These are phyloP conservation scores for Coffea canephora DNA, from an alignment of 257 asterid genomes.

Conservation along the genomic window DNA sequence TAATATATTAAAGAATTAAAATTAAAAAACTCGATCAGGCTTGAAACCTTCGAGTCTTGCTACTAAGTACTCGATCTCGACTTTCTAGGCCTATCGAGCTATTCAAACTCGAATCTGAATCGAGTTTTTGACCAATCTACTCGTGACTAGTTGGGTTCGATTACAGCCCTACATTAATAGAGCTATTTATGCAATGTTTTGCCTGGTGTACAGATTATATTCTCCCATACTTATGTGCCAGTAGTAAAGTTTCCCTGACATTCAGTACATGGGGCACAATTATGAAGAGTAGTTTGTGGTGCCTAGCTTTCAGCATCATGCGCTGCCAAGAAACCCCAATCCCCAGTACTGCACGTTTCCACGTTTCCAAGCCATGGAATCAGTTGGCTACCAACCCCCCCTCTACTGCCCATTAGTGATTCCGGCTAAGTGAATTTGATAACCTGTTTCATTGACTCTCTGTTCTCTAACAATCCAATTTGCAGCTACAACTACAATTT, in stretches of 20 bases:
- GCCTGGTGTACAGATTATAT: too few relatives aligned
- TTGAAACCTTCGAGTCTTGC: too few relatives aligned
- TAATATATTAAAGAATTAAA: too few relatives aligned
- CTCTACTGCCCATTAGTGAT: not conserved
- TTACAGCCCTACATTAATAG: too few relatives aligned
- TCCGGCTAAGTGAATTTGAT: slow-evolving; percentile 11
- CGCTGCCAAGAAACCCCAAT: slow-evolving; percentile 2
- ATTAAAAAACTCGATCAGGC: too few relatives aligned
- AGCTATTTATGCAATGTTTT: too few relatives aligned
- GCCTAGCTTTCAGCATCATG: slow-evolving; percentile 11
- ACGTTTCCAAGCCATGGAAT: slow-evolving; percentile 1
- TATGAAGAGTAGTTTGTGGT: not conserved
- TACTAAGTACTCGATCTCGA: too few relatives aligned
- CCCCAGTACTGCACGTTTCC: slow-evolving; percentile 8
- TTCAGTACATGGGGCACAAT: not conserved
- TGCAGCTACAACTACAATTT: not conserved
- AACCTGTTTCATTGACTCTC: slow-evolving; percentile 18
- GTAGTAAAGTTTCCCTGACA: not conserved
- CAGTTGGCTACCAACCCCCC: slow-evolving; percentile 26
- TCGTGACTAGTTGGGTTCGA: too few relatives aligned
- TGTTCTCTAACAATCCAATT: not conserved
- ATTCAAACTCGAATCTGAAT: too few relatives aligned
- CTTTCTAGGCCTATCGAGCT: too few relatives aligned
- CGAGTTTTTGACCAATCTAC: too few relatives aligned
- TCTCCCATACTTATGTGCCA: too few relatives aligned